A percentile compares a stretch with the other conserved stretches of the same genome.
phyloP scores from a whole-genome alignment of 768 basidiomycete genomes.

The Suillus paluster region DNA sequence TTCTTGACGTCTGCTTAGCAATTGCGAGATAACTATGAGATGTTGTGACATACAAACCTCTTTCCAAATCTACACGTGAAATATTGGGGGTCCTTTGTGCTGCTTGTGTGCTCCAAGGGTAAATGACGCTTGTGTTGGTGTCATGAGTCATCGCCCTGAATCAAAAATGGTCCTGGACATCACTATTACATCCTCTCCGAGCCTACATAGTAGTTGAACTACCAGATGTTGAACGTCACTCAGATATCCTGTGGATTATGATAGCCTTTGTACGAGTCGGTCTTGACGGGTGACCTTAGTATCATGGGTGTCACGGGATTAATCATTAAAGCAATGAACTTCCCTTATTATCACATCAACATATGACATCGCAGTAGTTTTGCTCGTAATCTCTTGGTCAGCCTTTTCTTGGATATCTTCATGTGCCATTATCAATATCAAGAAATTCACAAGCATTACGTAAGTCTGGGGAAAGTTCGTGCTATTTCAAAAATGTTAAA shows the following conservation, averaged over 20 bases:
- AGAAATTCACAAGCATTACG: neutral
- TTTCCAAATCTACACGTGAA: neutral
- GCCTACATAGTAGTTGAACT: neutral
- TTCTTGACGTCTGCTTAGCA: neutral
- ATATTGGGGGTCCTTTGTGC: neutral
- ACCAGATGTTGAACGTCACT: neutral
- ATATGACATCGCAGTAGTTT: neutral
- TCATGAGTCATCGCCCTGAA: neutral
- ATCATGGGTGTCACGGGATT: neutral
- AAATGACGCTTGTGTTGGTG: neutral
- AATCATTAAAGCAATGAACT: neutral
- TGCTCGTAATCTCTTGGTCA: neutral
- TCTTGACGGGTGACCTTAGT: neutral
- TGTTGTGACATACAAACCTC: neutral
- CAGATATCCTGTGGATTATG: neutral
- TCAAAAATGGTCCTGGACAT: no score
- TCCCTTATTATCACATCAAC: neutral
- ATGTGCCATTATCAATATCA: neutral
- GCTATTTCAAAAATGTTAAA: neutral
- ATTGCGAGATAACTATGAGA: neutral
- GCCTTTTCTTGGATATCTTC: neutral
- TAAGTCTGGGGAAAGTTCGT: neutral
- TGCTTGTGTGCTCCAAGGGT: neutral
- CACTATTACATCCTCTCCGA: neutral
- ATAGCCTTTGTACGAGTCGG: neutral